phyloP scores from a whole-genome alignment of 2,329 filamentous ascomycete genomes.

The Aspergillus uvarum region DNA sequence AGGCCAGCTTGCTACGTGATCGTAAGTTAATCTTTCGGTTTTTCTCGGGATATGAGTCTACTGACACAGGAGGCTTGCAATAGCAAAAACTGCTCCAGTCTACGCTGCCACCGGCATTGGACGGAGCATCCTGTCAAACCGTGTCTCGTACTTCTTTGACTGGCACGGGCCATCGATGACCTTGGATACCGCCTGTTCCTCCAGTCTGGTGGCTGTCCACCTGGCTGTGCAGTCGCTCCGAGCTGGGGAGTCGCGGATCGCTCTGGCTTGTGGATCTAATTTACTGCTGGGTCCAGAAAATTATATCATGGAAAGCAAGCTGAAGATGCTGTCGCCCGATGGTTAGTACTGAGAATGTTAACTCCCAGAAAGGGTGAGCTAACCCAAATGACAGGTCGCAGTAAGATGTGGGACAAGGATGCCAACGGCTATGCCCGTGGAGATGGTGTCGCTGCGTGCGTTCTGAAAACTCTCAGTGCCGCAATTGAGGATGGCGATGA shows the following conservation, averaged over 20 bases:
- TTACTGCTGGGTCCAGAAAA: slow-evolving; percentile 18
- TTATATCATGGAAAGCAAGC: neutral
- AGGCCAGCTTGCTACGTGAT: slow-evolving; percentile 1
- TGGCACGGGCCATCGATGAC: slow-evolving; percentile 35
- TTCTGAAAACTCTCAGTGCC: slow-evolving; percentile 4
- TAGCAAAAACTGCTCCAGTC: neutral
- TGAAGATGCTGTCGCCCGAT: neutral
- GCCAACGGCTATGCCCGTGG: slow-evolving; percentile 13
- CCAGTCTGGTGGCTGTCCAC: slow-evolving; percentile 33
- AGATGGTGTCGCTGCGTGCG: slow-evolving; percentile 2
- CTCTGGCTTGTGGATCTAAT: slow-evolving; percentile 9
- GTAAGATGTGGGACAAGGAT: slow-evolving; percentile 22
- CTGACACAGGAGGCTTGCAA: no score
- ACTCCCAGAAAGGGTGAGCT: no score
- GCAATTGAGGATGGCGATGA: slow-evolving; percentile 5
- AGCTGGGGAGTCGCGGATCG: slow-evolving; percentile 21
- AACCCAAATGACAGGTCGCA: no score
- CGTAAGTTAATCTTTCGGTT: neutral
- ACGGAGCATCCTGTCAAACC: slow-evolving; percentile 34
- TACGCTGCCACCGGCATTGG: slow-evolving; percentile 24
- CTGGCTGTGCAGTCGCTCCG: slow-evolving; percentile 25
- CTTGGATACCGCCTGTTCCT: slow-evolving; percentile 47
- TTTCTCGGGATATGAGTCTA: no score
- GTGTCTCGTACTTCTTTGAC: slow-evolving; percentile 29
- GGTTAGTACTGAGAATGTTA: slow-evolving; percentile 9